Percentiles rank a stretch among this genome's conserved stretches.
Evolutionary conservation across 2,329 filamentous ascomycete genomes (phyloP).

Genomic region (Hypoxylon sp.): DNA sequence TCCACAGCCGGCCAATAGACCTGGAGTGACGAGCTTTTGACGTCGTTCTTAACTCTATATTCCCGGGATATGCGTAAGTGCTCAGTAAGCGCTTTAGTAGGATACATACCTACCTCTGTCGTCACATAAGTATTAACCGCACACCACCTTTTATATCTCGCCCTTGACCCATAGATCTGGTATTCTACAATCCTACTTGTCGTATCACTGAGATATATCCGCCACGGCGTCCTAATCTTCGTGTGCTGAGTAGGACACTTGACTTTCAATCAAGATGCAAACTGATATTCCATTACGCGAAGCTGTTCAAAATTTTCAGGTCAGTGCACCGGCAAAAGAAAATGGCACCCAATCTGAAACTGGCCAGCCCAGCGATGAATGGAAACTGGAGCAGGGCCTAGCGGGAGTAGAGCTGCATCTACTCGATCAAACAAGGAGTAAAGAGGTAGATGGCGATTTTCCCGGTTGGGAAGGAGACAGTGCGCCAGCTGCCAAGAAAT

Average conservation of each 20-base stretch:
- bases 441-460: slow-evolving; percentile 6
- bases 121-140: not conserved
- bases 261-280: slow-evolving; percentile 42
- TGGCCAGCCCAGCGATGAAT: slow-evolving; percentile 45
- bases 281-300: slow-evolving; percentile 44
- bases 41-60: slow-evolving; percentile 2
- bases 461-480: slow-evolving; percentile 7
- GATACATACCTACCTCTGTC: no score
- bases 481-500: slow-evolving; percentile 12
- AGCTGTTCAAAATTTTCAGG: slow-evolving; percentile 37
- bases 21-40: slow-evolving; percentile 22
- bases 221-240: not conserved
- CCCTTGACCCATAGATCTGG: not conserved
- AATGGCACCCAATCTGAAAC: not conserved
- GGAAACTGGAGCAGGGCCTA: slow-evolving; percentile 48
- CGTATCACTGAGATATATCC: not conserved
- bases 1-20: not conserved
- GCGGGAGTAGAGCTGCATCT: slow-evolving; percentile 44
- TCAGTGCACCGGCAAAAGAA: slow-evolving; percentile 14
- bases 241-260: not conserved
- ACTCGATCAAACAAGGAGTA: slow-evolving; percentile 44
- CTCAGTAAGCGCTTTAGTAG: not conserved
- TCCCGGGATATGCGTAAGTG: not conserved
- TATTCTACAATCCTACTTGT: not conserved
- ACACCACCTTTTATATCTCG: not conserved